These are phyloP conservation scores for Brassica nigra DNA, from an alignment of 345 rosid species.

Conservation along the genomic window DNA sequence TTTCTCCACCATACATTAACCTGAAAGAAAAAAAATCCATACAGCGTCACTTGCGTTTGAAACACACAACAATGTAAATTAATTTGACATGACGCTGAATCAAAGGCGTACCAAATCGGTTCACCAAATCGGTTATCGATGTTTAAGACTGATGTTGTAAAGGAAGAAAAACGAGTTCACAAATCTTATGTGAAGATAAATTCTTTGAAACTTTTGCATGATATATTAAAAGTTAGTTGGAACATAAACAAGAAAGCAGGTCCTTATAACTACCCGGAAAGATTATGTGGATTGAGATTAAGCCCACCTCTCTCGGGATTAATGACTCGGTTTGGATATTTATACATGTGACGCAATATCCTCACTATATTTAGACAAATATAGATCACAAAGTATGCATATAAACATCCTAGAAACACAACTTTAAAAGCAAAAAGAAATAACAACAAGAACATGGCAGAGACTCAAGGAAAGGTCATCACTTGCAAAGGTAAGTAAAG, in stretches of 20 bases:
- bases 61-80: neutral
- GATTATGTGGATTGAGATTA: slow-evolving; percentile 4
- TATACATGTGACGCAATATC: slow-evolving; percentile 2
- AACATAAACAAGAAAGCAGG: slow-evolving; percentile 2
- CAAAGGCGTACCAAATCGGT: neutral
- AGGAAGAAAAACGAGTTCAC: slow-evolving; percentile 6
- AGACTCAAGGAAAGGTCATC: slow-evolving; percentile 38
- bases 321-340: slow-evolving; percentile 23
- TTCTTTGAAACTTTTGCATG: slow-evolving; percentile 6
- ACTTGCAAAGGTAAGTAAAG: slow-evolving; percentile 39
- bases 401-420: neutral
- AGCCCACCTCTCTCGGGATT: slow-evolving; percentile 22
- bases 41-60: neutral
- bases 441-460: slow-evolving; percentile 22
- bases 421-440: neutral
- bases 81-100: slow-evolving; percentile 9
- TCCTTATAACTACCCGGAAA: neutral
- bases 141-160: neutral
- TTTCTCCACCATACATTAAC: slow-evolving; percentile 19
- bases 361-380: slow-evolving; percentile 14
- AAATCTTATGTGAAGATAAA: slow-evolving; percentile 1
- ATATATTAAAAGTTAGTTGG: slow-evolving; percentile 11
- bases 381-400: slow-evolving; percentile 1
- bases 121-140: neutral
- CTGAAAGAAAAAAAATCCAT: neutral